phyloP scores from a whole-genome alignment of 2,329 filamentous ascomycete genomes.

The Colletotrichum camelliae region DNA sequence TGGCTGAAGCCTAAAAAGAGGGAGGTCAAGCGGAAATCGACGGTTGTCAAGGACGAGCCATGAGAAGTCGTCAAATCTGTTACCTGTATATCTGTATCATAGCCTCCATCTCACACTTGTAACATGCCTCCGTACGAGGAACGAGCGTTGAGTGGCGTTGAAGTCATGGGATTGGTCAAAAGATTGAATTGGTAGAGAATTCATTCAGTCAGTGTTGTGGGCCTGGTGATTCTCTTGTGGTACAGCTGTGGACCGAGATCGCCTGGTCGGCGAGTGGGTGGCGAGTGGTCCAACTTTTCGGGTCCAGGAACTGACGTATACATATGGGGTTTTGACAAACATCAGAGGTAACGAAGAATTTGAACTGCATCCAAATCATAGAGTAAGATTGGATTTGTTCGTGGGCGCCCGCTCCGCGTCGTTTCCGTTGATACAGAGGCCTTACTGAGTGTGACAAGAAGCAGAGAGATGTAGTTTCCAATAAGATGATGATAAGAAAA shows the following conservation, averaged over 20 bases:
- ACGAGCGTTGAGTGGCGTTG: neutral
- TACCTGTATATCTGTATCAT: neutral
- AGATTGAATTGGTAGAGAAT: neutral
- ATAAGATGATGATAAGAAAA: neutral
- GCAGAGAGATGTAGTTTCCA: neutral
- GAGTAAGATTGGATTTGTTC: neutral
- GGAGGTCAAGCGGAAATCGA: constrained; percentile 61
- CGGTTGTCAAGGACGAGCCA: constrained; percentile 34
- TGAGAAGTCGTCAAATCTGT: neutral
- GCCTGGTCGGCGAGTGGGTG: neutral
- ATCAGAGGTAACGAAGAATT: neutral
- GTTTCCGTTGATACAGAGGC: neutral
- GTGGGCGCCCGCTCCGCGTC: fast-evolving
- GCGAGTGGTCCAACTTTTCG: neutral
- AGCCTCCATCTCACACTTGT: neutral
- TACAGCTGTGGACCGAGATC: neutral
- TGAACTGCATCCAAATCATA: neutral
- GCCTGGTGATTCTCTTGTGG: neutral
- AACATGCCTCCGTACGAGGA: neutral
- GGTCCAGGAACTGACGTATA: neutral
- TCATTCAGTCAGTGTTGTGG: neutral
- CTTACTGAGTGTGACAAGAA: neutral
- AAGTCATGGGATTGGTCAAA: neutral
- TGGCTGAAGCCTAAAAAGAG: constrained; percentile 86
- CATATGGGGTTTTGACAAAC: neutral